phyloP scores from a whole-genome alignment of 441 rosid species.

The Populus tomentosa region DNA sequence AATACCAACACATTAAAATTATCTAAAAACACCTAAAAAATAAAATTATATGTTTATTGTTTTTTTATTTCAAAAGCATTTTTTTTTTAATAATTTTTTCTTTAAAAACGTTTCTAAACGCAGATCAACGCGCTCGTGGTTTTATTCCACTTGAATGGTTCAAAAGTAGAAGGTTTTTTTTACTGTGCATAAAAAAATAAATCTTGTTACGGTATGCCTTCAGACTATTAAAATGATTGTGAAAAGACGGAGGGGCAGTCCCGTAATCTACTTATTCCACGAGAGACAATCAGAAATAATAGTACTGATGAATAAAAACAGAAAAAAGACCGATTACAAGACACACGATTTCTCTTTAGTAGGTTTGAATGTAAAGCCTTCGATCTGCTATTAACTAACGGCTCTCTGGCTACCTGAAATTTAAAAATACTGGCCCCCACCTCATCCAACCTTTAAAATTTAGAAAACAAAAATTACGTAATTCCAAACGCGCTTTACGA shows the following conservation, averaged over 20 bases:
- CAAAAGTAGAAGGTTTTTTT: too few relatives aligned
- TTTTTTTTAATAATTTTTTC: too few relatives aligned
- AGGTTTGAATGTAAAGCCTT: slow-evolving; percentile 24
- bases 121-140: too few relatives aligned
- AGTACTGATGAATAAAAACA: not conserved
- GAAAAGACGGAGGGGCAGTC: not conserved
- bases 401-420: slow-evolving; percentile 16
- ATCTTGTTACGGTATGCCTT: not conserved
- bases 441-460: not conserved
- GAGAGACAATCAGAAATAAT: not conserved
- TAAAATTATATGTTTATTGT: too few relatives aligned
- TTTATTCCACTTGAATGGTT: too few relatives aligned
- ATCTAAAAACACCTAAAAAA: too few relatives aligned
- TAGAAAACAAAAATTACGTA: not conserved
- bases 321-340: slow-evolving; percentile 16
- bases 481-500: slow-evolving; percentile 34
- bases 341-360: not conserved
- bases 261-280: not conserved
- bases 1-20: too few relatives aligned
- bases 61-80: too few relatives aligned
- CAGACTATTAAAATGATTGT: not conserved
- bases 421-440: slow-evolving; percentile 24
- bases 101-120: too few relatives aligned
- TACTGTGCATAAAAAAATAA: too few relatives aligned
- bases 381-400: slow-evolving; percentile 33